Percentiles rank a stretch among this genome's conserved stretches.
These are phyloP conservation scores for Herpetomonas muscarum DNA, from an alignment of 208 protist genomes.

Conservation along the genomic window DNA sequence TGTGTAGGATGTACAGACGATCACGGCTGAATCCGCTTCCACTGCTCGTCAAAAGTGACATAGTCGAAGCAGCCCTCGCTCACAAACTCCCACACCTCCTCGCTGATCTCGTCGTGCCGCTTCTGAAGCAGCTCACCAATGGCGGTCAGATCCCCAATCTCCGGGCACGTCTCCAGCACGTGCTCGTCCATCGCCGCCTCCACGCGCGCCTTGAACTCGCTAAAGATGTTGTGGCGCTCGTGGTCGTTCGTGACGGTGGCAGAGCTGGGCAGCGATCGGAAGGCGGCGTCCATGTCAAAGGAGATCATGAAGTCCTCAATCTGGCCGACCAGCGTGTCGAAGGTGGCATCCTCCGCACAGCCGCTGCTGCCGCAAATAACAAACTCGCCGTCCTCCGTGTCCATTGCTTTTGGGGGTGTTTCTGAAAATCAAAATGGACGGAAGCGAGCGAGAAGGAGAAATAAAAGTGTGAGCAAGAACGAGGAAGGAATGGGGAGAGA, in stretches of 20 bases:
- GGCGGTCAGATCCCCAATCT: slow-evolving; percentile 18
- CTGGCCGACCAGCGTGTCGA: slow-evolving; percentile 68
- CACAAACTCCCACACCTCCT: slow-evolving; percentile 82
- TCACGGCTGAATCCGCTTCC: slow-evolving; percentile 28
- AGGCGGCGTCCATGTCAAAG: slow-evolving; percentile 45
- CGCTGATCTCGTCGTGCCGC: slow-evolving; percentile 62
- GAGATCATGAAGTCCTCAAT: slow-evolving; percentile 87
- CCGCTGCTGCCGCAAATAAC: slow-evolving; percentile 51
- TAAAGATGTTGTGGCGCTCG: slow-evolving; percentile 53
- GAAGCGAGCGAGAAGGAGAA: background rate
- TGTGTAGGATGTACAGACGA: background rate
- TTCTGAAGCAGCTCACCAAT: slow-evolving; percentile 40
- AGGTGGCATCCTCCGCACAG: slow-evolving; percentile 51
- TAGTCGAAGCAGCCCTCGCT: slow-evolving; percentile 85
- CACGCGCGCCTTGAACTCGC: slow-evolving; percentile 40
- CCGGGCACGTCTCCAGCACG: slow-evolving; percentile 30
- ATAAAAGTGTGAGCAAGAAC: background rate
- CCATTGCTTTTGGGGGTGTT: slow-evolving; percentile 26
- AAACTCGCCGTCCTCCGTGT: slow-evolving; percentile 79
- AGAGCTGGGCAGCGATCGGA: slow-evolving; percentile 37
- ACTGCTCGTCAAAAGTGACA: slow-evolving; percentile 53
- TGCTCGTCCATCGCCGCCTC: slow-evolving; percentile 56
- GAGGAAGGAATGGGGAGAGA: slow-evolving; percentile 3
- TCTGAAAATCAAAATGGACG: background rate
- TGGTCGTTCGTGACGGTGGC: slow-evolving; percentile 46